Evolutionary conservation across 139 green algal genomes (phyloP).

Genomic region (Auxenochlorella pyrenoidosa): DNA sequence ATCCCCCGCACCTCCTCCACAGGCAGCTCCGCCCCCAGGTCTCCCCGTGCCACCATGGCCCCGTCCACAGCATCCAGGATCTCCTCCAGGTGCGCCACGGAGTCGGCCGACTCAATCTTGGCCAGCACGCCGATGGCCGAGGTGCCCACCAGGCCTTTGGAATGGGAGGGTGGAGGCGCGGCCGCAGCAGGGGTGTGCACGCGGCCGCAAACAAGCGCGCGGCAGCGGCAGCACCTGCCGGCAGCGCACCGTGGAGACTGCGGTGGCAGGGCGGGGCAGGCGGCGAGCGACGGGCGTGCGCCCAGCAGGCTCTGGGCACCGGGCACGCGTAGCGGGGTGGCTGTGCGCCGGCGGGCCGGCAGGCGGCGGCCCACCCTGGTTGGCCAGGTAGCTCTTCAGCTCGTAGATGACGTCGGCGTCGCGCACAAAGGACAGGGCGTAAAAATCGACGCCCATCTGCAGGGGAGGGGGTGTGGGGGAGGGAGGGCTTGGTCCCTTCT

Average conservation of each 20-base stretch:
- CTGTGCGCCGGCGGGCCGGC: too few species aligned
- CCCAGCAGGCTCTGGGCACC: too few species aligned
- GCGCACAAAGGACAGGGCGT: slow-evolving; percentile 83
- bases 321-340: too few species aligned
- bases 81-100: slow-evolving; percentile 72
- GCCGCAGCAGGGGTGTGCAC: background rate
- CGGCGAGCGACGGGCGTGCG: too few species aligned
- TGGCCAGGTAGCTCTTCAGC: slow-evolving; percentile 72
- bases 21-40: slow-evolving; percentile 86
- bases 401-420: slow-evolving; percentile 76
- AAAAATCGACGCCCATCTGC: slow-evolving; percentile 81
- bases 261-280: too few species aligned
- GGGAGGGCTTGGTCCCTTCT: too few species aligned
- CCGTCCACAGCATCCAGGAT: slow-evolving; percentile 85
- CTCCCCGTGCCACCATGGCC: slow-evolving; percentile 86
- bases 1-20: slow-evolving; percentile 62
- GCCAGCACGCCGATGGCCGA: slow-evolving; percentile 65
- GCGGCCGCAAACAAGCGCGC: background rate
- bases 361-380: slow-evolving; percentile 49
- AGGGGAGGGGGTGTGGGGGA: background rate
- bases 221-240: too few species aligned
- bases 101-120: slow-evolving; percentile 86
- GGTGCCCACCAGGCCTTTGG: slow-evolving; percentile 2
- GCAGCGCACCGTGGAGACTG: too few species aligned
- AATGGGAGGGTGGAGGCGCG: background rate